Evolutionary conservation across 257 asterid genomes (phyloP).

Genomic region (Ilex aquifolium): DNA sequence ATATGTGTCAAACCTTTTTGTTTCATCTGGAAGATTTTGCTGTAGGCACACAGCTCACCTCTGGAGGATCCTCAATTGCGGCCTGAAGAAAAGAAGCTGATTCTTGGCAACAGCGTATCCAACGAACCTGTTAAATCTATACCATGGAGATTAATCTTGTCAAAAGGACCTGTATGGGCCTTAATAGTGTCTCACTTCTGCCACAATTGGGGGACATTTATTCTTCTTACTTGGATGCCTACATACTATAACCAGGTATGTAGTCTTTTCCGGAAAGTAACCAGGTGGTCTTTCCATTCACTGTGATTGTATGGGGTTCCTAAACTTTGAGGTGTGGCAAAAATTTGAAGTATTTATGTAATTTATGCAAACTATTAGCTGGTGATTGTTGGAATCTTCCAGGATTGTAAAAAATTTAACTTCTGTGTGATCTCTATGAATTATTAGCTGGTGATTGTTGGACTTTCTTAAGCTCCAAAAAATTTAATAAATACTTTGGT

Average conservation of each 20-base stretch:
- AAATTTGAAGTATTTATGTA: too few relatives aligned
- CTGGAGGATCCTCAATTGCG: conserved; percentile 62
- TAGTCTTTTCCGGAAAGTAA: conserved; percentile 15
- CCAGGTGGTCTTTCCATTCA: conserved; percentile 43
- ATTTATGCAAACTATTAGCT: too few relatives aligned
- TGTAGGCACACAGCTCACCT: conserved; percentile 86
- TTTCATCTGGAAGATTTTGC: conserved; percentile 9
- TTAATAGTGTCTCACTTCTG: conserved; percentile 78
- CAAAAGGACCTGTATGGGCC: conserved; percentile 91
- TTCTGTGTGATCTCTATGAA: too few relatives aligned
- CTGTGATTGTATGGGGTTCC: neutral
- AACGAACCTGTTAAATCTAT: conserved; percentile 76
- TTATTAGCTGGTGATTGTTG: too few relatives aligned
- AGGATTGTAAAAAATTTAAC: too few relatives aligned
- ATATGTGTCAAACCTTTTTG: neutral
- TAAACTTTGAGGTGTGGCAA: neutral
- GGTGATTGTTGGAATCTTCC: too few relatives aligned
- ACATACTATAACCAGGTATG: conserved; percentile 86
- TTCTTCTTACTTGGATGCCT: conserved; percentile 96
- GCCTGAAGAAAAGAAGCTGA: conserved; percentile 70
- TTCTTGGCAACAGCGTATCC: conserved; percentile 45
- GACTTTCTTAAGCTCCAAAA: too few relatives aligned
- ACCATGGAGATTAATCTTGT: conserved; percentile 79
- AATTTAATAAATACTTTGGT: too few relatives aligned
- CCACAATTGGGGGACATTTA: conserved; percentile 95